These are phyloP conservation scores for Dillenia turbinata DNA, from an alignment of 164 flowering plant species.

Conservation along the genomic window DNA sequence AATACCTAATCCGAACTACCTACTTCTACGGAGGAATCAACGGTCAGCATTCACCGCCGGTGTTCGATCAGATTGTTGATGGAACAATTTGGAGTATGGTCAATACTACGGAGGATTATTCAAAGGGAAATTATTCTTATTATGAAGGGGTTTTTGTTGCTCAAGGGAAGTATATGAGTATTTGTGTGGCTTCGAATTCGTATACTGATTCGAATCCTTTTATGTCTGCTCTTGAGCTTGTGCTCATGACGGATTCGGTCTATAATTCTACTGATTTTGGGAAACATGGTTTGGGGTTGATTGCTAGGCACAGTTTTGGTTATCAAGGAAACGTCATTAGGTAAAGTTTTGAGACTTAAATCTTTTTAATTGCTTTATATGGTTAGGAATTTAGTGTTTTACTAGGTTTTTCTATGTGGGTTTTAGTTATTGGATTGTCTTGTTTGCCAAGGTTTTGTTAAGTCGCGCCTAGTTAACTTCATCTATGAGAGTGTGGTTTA, in stretches of 20 bases:
- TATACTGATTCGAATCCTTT: slow-evolving; percentile 79
- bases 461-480: too few relatives aligned
- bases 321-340: slow-evolving; percentile 43
- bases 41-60: slow-evolving; percentile 54
- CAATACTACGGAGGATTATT: slow-evolving; percentile 77
- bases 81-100: slow-evolving; percentile 85
- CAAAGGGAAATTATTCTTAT: slow-evolving; percentile 34
- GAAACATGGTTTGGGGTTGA: slow-evolving; percentile 40
- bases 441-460: too few relatives aligned
- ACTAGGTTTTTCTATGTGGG: too few relatives aligned
- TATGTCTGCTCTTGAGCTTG: slow-evolving; percentile 71
- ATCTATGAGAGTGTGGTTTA: too few relatives aligned
- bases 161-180: slow-evolving; percentile 62
- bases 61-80: slow-evolving; percentile 86
- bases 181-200: slow-evolving; percentile 61
- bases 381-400: too few relatives aligned
- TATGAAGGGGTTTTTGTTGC: slow-evolving; percentile 84
- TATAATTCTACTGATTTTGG: slow-evolving; percentile 80
- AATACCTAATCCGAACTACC: slow-evolving; percentile 71
- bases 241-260: slow-evolving; percentile 50
- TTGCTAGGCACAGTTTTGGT: slow-evolving; percentile 79
- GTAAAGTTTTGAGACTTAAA: slow-evolving; percentile 28
- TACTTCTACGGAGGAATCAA: slow-evolving; percentile 78
- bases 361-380: too few relatives aligned
- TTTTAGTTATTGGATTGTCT: too few relatives aligned